Evolutionary conservation across 2,329 filamentous ascomycete genomes (phyloP).

Genomic region (Beauveria pseudobassiana): DNA sequence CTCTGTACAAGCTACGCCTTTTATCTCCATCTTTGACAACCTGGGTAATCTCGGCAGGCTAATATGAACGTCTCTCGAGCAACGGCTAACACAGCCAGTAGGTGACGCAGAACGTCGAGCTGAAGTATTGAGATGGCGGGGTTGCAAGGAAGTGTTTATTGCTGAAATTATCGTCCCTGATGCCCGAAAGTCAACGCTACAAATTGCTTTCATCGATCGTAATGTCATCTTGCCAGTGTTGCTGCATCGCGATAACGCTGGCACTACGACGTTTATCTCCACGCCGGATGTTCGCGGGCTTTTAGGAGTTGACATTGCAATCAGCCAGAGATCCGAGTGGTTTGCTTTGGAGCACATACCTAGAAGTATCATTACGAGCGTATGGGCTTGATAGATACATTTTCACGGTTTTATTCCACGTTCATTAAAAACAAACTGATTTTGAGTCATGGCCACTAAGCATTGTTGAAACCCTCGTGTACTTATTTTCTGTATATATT

Average conservation of each 20-base stretch:
- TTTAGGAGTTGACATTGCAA: neutral
- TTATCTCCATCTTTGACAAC: neutral
- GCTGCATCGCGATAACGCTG: neutral
- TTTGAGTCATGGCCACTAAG: too few species aligned
- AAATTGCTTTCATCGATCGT: neutral
- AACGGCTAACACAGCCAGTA: neutral
- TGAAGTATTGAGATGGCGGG: neutral
- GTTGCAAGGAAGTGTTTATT: neutral
- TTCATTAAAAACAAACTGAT: too few species aligned
- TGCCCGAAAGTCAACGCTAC: neutral
- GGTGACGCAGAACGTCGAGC: neutral
- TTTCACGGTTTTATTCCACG: too few species aligned
- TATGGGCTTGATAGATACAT: too few species aligned
- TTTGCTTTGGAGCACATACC: neutral
- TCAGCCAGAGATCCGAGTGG: neutral
- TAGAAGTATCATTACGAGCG: neutral
- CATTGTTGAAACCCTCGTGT: too few species aligned
- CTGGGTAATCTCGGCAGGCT: neutral
- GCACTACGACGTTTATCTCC: neutral
- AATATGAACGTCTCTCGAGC: neutral
- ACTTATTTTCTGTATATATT: too few species aligned
- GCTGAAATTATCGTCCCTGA: neutral
- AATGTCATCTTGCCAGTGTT: neutral
- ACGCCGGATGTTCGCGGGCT: neutral
- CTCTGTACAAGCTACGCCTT: neutral